Evolutionary conservation across 306 rosid genomes (phyloP), one percentile per base, ranked within the genome.

Genomic region (Malus sylvestris): DNA sequence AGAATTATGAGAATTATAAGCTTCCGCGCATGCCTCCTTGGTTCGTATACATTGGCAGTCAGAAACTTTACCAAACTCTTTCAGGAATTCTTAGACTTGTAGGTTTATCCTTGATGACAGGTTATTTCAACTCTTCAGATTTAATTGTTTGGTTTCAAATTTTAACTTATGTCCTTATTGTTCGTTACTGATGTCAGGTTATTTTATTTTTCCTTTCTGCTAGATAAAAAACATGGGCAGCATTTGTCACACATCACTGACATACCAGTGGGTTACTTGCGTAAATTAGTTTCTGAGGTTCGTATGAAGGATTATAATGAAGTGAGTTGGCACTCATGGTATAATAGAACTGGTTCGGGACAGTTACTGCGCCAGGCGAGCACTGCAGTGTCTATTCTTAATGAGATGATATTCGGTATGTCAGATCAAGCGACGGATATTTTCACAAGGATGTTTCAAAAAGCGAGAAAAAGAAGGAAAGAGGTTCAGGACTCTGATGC

Each of bases 21-120:
- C 91, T 94, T 81, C 97, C 98, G 30, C 91, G 87, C 72, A 90
- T 90, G 96, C 98, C 98, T 84, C 95, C 98, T 77, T 94, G 98
- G 98, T 94, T 92, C 82, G 75, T 79, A 73, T 76, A 82, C 71
- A 79, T 86, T 78, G 96, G 98, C 55, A 88, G 91, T 83, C 78
- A 11, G 42, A 92, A 85, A 69, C 82, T 89, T 63, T 94, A 94
- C 82, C 81, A 89, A 84, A 86, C 91, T 70, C 97, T 94, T 79
- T 86, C 93, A 57, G 85, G 98, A 86, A 91, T 88, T 81, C 96
- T 94, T 76, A 88, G 93, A 78, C 90, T 94, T 72, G 89, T 88
- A 35, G 98, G 96, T 76, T 82, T 92, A 79, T 90, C 96, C 80
- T 65, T 80, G 75, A 77, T 86, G 83, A 74, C 96, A 90, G 98